Percentiles rank a stretch among this genome's conserved stretches.
Conservation (phyloP, 768 basidiomycete genomes). For the Tephrocybe sp. region DNA sequence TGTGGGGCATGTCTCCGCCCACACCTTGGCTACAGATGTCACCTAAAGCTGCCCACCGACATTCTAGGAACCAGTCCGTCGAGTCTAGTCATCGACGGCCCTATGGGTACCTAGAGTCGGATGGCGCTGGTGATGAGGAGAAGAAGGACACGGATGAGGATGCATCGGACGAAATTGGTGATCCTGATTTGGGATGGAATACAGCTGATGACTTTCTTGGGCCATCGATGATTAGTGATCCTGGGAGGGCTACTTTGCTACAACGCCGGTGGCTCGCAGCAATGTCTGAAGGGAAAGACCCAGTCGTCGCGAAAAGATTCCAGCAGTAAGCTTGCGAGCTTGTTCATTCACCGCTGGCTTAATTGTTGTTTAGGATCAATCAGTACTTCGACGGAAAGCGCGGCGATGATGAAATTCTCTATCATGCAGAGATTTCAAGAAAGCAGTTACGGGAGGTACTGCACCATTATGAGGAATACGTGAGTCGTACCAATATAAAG, state of each 20-base stretch:
- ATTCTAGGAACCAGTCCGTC: conserved; percentile 43
- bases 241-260: conserved; percentile 73
- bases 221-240: conserved; percentile 77
- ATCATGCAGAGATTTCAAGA: conserved; percentile 78
- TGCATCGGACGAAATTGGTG: conserved; percentile 40
- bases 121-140: conserved; percentile 29
- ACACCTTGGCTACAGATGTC: conserved; percentile 53
- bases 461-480: conserved; percentile 85
- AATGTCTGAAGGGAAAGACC: conserved; percentile 85
- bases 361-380: conserved; percentile 58
- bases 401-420: conserved; percentile 93
- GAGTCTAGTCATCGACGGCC: conserved; percentile 42
- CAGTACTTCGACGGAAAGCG: conserved; percentile 92
- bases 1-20: conserved; percentile 16
- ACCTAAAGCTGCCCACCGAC: conserved; percentile 48
- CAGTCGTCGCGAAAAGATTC: conserved; percentile 67
- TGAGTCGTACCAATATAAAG: conserved; percentile 33
- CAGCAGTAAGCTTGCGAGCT: conserved; percentile 53
- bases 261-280: conserved; percentile 84
- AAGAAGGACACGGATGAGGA: conserved; percentile 43
- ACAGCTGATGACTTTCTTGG: conserved; percentile 44
- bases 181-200: conserved; percentile 44
- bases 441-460: conserved; percentile 82
- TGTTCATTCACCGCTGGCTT: background rate
- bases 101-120: conserved; percentile 37